Evolutionary conservation across 164 flowering plant genomes (phyloP), one percentile per base, ranked within the genome.

Genomic region (Vitis amurensis): DNA sequence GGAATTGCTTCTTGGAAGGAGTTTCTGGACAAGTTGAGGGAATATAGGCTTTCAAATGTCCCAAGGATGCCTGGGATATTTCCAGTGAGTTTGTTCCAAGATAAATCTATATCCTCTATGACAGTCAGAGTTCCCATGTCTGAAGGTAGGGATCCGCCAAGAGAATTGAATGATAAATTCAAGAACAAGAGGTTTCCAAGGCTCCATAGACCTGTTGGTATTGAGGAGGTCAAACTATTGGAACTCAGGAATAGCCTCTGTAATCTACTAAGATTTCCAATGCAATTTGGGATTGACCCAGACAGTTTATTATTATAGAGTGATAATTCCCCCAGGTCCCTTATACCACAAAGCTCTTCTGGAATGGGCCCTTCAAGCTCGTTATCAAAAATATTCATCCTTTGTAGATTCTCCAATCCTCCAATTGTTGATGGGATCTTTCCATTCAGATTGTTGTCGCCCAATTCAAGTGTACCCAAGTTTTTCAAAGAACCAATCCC

Each of bases 321-420:
- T 17, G 23, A 7, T 30, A 77, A 31, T 27, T 50, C 17, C 2
- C 50, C 72, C 59, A 74, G 59, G 7, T 27, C 55, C 8, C 8
- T 63, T 55, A 77, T 27, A 31, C 15, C 17, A 19, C 76, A 77
- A 27, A 77, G 8, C 3, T 61, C 68, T 48, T 11, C 12, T 15
- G 80, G 77, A 61, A 77, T 59, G 3, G 55, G 10, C 49, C 80
- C 80, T 61, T 61, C 61, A 11, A 77, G 55, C 6, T 27, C 63
- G 55, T 77, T 77, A 2, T 52, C 59, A 0, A 17, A 16, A 19
- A 77, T 60, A 19, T 16, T 59, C 14, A 77, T 1, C 30, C 69
- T 60, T 59, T 74, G 77, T 11, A 77, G 60, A 6, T 63, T 63
- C 30, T 56, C 58, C 50, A 77, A 55, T 13, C 50, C 0, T 56